phyloP scores from a whole-genome alignment of 2,329 filamentous ascomycete species.

The Colletotrichum sp. region DNA sequence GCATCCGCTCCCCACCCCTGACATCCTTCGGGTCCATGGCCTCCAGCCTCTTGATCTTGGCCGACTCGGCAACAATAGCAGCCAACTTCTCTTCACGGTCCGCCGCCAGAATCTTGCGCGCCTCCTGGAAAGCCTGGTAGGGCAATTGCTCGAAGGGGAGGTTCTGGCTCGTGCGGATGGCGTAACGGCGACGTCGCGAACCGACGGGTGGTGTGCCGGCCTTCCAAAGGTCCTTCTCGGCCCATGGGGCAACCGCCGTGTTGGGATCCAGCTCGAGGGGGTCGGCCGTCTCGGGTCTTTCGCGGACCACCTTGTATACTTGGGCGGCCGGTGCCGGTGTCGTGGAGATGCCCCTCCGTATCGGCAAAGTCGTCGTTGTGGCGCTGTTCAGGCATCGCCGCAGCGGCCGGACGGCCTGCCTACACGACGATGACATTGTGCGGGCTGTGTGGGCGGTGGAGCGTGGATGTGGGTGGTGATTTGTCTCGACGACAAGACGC shows the following conservation, averaged over 20 bases:
- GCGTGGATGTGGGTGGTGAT: neutral
- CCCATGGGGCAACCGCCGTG: conserved; percentile 66
- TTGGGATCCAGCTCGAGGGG: conserved; percentile 65
- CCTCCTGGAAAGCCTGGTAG: conserved; percentile 98
- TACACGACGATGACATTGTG: conserved; percentile 61
- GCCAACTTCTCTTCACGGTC: conserved; percentile 84
- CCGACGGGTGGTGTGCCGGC: conserved; percentile 76
- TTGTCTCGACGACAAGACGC: neutral
- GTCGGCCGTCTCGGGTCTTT: conserved; percentile 25
- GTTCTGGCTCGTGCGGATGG: conserved; percentile 66
- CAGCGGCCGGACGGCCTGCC: conserved; percentile 63
- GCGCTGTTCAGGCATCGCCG: conserved; percentile 56
- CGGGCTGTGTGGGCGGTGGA: conserved; percentile 1
- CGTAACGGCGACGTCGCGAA: conserved; percentile 82
- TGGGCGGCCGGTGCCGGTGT: conserved; percentile 36
- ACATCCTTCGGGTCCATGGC: conserved; percentile 60
- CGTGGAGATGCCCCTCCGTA: conserved; percentile 34
- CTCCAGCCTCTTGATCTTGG: conserved; percentile 72
- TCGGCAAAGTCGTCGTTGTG: conserved; percentile 30
- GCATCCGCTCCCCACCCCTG: conserved; percentile 67
- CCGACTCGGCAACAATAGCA: conserved; percentile 71
- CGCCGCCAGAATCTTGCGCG: conserved; percentile 78
- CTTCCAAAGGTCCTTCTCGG: conserved; percentile 73
- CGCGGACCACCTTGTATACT: conserved; percentile 25
- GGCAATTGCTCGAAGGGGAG: conserved; percentile 93